Base-by-base conservation (phyloP, 176 grass and related monocot genomes). In the Aegilops tauschii region DNA sequence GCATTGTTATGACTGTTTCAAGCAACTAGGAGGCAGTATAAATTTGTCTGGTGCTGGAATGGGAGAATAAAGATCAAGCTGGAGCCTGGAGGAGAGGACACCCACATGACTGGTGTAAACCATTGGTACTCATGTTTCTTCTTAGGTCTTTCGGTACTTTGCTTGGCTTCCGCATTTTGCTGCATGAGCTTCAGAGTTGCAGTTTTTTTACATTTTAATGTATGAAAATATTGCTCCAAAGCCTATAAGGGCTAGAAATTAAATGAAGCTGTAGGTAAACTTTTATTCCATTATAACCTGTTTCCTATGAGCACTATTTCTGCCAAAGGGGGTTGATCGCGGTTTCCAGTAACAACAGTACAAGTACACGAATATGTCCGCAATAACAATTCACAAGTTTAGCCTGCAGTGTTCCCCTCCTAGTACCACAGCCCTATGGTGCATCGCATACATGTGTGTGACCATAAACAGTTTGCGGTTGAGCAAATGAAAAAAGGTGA, bases 1-100 rank as follows among this genome's bases (percentile, higher is more conserved):
- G 82, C 37, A 83, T 31, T 44, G 71, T 74, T 83, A 58, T 39
- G 35, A 35, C 34, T 21, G 82, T 62, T 70, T 27, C 71, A 23
- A 61, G 35, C 16, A 61, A 62, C 82, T 29, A 74, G 59, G 17
- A 30, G 54, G 54, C 70, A n/a, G 23, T 40, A 74, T 45, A 37
- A 42, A 42, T 21, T 39, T 74, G 23, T 59, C 54, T 74, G 36
- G 59, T 73, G 52, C 25, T 62, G 17, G 54, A 84, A 45, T 63
- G 25, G 82, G 61, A 59, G 32, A 61, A 61, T 39, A 52, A 39
- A 80, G 59, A 80, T 20, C 77, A 63, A 40, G 35, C 59, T 64
- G 81, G 67, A 72, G 18, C 14, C 49, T 52, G 49, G 49, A 17
- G 50, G 31, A 70, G n/a, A 83, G 52, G 36, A 62, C 27, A 73